Base-by-base conservation (phyloP, 2,329 filamentous ascomycete species). In the Fulvia fulva region DNA sequence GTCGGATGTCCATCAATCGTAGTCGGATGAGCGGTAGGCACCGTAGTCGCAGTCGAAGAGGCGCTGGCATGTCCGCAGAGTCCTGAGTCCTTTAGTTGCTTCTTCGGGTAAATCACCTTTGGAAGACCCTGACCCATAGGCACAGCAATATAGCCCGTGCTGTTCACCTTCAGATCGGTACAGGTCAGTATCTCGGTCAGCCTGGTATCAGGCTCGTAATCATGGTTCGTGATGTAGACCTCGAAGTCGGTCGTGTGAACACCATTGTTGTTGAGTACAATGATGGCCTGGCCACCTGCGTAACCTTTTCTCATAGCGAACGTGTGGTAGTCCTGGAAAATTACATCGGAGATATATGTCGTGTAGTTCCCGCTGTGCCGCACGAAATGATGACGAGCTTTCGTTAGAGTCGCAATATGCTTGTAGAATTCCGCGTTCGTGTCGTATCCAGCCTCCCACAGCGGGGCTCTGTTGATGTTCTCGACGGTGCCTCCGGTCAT, bases 291-390 rank as follows among this genome's bases (percentile, higher is more conserved):
- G 43, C 57, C 70, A 22, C 71, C 73, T 12, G 64, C 63, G 11
- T 66, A 68, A 3, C 77, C 78, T 58, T 78, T 77, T 19, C 78
- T 74, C 68, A 80, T 75, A 2, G 74, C 78, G 12, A 81, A 63
- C 9, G 75, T 77, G 41, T 73, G 71, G 5, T 67, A 65, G 47
- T 81, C 77, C 50, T 72, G 71, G 64, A 77, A 80, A 58, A 81
- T 73, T 6, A 76, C 69, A 22, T 71, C 69, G 55, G 74, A 75
- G 64, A 76, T 71, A 58, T 75, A 76, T 0, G 69, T 74, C 8
- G 77, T 62, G 61, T 80, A 81, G 14, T 64, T 65, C 5, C 60
- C 56, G 47, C 77, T 75, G 3, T 67, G 64, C 3, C 57, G 58
- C 19, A 80, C 70, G 2, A 76, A 78, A 14, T 73, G 73, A 51